Base-by-base conservation (phyloP, 2,329 filamentous ascomycete species). In the Cephalotrichum gorgonifer region DNA sequence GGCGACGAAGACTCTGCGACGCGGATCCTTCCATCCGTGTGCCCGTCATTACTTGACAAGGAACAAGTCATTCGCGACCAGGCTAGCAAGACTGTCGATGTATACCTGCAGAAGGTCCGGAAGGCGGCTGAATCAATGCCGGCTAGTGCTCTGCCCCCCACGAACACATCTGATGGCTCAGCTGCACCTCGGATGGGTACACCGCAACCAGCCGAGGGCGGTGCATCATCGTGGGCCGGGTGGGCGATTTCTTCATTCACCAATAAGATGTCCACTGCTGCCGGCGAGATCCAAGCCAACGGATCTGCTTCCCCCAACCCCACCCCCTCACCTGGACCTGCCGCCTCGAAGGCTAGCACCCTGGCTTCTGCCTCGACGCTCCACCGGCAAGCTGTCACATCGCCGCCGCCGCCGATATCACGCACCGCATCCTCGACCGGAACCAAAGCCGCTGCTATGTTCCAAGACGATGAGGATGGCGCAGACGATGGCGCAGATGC, bases 231-330 rank as follows among this genome's bases (percentile, higher is more conserved):
- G 17, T 97, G 93, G 93, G 81, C 93, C 1, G 93, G 93, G 12
- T 98, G 93, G 93, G 93, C 93, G 1, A 96, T 98, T 49, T 97
- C 93, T 0, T 96, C 89, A 1, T 98, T 98, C 62, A 97, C 93
- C 2, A 97, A 97, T 66, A 96, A 95, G 59, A 64, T 97, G 12
- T 83, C 88, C 2, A 69, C 86, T 1, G 89, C 88, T 0, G 85
- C 85, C 8, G 93, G 93, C 17, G 86, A 96, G 50, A 98, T 98
- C 54, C 69, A 74, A 17, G 66, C 72, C 48, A 74, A 74, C 52
- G 69, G 68, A 31, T 62, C 66, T 2, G 59, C 70, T 3, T 59
- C 67, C 1, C 60, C 69, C 12, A 66, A 74, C 20, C 66, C 67
- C 14, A 69, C 70, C 23, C 61, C 66, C 2, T 56, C 60, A 0